Percentiles rank a stretch among this genome's conserved stretches.
Conservation (phyloP, 2,329 filamentous ascomycete genomes). For the Colletotrichum sp. region DNA sequence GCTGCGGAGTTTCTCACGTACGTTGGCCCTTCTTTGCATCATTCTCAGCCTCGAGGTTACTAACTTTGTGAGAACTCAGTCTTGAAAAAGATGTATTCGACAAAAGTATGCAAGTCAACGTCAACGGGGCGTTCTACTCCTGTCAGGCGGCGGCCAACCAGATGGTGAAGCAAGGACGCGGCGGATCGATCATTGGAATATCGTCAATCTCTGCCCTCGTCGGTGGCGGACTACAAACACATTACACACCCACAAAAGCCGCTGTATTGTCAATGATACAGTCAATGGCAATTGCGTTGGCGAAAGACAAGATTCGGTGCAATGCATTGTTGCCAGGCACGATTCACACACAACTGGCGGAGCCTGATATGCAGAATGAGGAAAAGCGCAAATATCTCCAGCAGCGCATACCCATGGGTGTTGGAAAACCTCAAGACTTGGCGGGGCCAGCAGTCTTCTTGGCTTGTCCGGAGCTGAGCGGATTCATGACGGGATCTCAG, state of each 20-base stretch:
- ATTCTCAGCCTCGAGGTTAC: neutral
- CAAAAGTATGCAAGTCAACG: slow-evolving; percentile 68
- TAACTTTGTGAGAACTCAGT: slow-evolving; percentile 45
- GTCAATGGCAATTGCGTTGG: slow-evolving; percentile 69
- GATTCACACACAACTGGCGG: slow-evolving; percentile 73
- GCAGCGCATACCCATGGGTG: slow-evolving; percentile 67
- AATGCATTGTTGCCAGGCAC: slow-evolving; percentile 75
- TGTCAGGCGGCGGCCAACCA: slow-evolving; percentile 65
- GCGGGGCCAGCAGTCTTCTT: slow-evolving; percentile 76
- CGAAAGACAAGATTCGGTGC: slow-evolving; percentile 69
- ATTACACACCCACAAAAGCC: slow-evolving; percentile 78
- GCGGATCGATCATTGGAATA: slow-evolving; percentile 69
- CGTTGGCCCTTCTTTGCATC: neutral
- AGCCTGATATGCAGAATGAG: slow-evolving; percentile 69
- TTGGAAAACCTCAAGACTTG: slow-evolving; percentile 66
- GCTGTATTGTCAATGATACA: slow-evolving; percentile 73
- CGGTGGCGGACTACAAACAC: slow-evolving; percentile 70
- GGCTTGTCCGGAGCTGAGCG: slow-evolving; percentile 67
- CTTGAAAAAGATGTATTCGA: slow-evolving; percentile 62
- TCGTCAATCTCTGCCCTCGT: slow-evolving; percentile 69
- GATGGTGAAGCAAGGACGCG: slow-evolving; percentile 55
- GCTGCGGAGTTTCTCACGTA: slow-evolving; percentile 15
- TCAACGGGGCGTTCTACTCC: slow-evolving; percentile 73
- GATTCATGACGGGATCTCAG: slow-evolving; percentile 72
- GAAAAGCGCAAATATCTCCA: slow-evolving; percentile 71